Evolutionary conservation across 192 early-diverging fungal species (phyloP), one percentile per base, ranked within the genome.

Genomic region (Podila epicladia): DNA sequence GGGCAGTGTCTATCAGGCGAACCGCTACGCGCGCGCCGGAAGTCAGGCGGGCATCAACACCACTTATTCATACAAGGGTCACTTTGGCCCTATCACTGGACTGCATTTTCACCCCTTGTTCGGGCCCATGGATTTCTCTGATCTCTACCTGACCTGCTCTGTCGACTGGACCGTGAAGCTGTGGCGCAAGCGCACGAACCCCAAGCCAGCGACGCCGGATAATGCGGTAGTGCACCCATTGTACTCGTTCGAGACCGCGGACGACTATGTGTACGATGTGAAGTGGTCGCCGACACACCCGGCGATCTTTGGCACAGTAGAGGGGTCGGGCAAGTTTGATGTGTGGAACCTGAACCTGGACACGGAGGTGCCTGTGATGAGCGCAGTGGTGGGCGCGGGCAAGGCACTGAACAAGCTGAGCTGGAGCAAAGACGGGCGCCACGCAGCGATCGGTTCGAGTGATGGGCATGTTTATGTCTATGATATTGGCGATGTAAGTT

Each of bases 91-190:
- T 29, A 87, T 99, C 22, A 99, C 96, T 50, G 91, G 93, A 60
- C 82, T 99, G 64, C 85, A 94, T 58, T 97, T 98, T 87, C 98
- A 99, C 78, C 97, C 97, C 32, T 51, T 89, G 11, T 73, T 84
- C 62, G 94, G 93, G 9, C 89, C 93, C n/a, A 76, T 88, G 28
- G 96, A 97, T 71, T 97, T 97, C 77, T 89, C 94, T 7, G 96
- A 99, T 80, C 75, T 99, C 55, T 99, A 95, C 72, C 72, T 99
- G 62, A 98, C 97, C 9, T 88, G 89, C 38, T 95, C 94, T 12
- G 93, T 97, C 4, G 98, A 99, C 82, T 99, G 98, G 98, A 97
- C 97, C 2, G 92, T 97, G 72, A 97, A 98, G 65, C 84, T 99
- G 19, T 99, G 98, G 98, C 88, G 91, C 90, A 22, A 91, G 91